Conservation (phyloP, 176 grass and related monocot species). For the Musa schizocarpa region DNA sequence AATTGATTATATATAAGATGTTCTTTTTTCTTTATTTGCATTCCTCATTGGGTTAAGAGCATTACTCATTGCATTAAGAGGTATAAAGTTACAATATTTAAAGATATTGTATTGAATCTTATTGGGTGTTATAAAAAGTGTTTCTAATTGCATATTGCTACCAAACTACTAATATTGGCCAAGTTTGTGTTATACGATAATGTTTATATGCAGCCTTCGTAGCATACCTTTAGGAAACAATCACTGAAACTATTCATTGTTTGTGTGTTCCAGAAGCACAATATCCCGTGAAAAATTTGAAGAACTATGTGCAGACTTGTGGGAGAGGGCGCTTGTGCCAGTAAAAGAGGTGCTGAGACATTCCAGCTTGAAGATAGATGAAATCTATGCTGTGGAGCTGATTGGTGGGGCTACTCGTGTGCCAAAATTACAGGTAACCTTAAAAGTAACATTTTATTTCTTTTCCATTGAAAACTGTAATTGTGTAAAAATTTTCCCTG, state of each 20-base stretch:
- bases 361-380: constrained; percentile 77
- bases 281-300: constrained; percentile 98
- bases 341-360: constrained; percentile 69
- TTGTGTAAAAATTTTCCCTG: no score
- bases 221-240: not conserved
- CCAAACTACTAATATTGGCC: no score
- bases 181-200: not conserved
- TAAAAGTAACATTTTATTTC: not conserved
- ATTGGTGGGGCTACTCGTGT: constrained; percentile 95
- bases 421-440: constrained; percentile 79
- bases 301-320: constrained; percentile 92
- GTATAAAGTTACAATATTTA: no score
- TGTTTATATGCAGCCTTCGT: not conserved
- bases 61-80: no score
- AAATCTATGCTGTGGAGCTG: constrained; percentile 89
- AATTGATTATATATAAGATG: no score
- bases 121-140: no score
- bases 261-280: constrained; percentile 58
- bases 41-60: not conserved
- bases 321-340: constrained; percentile 82
- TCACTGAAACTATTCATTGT: not conserved
- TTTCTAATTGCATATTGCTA: no score
- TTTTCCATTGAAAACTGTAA: not conserved
- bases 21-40: not conserved
- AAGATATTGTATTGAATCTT: no score